Evolutionary conservation across 306 rosid genomes (phyloP).

Genomic region (Begonia masoniana): DNA sequence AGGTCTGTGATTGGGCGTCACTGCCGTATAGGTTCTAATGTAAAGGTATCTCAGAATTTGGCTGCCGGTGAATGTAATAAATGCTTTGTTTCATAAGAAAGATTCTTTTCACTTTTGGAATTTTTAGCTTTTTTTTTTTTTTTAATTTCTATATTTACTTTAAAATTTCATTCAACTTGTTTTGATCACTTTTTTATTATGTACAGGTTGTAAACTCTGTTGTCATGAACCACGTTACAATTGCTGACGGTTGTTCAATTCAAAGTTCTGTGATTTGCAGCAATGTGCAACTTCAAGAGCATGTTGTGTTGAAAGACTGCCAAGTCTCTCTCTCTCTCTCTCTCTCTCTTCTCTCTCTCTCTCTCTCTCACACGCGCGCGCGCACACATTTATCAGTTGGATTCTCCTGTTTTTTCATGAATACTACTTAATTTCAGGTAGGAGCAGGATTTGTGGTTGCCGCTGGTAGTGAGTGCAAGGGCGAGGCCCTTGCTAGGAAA

Average conservation of each 20-base stretch:
- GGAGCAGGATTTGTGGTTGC: constrained; percentile 86
- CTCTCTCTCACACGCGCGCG: no score
- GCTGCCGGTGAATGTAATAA: background rate
- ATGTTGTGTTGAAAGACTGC: constrained; percentile 71
- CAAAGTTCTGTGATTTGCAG: constrained; percentile 93
- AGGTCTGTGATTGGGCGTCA: constrained; percentile 97
- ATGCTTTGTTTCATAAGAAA: background rate
- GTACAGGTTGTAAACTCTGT: constrained; percentile 73
- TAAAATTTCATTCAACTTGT: background rate
- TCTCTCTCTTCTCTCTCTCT: background rate
- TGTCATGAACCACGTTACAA: constrained; percentile 88
- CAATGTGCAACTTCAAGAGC: constrained; percentile 94
- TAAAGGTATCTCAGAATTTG: constrained; percentile 43
- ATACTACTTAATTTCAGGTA: constrained; percentile 35
- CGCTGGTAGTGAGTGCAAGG: constrained; percentile 83
- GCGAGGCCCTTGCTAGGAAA: constrained; percentile 89
- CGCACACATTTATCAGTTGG: background rate
- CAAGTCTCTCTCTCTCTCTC: constrained; percentile 37
- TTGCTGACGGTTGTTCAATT: constrained; percentile 77
- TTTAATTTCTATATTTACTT: background rate
- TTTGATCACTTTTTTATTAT: no score
- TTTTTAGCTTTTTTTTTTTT: background rate
- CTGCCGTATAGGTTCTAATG: constrained; percentile 95
- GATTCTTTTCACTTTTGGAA: background rate
- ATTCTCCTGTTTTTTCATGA: background rate